phyloP scores from a whole-genome alignment of 345 rosid species.

The Sapria himalayana region DNA sequence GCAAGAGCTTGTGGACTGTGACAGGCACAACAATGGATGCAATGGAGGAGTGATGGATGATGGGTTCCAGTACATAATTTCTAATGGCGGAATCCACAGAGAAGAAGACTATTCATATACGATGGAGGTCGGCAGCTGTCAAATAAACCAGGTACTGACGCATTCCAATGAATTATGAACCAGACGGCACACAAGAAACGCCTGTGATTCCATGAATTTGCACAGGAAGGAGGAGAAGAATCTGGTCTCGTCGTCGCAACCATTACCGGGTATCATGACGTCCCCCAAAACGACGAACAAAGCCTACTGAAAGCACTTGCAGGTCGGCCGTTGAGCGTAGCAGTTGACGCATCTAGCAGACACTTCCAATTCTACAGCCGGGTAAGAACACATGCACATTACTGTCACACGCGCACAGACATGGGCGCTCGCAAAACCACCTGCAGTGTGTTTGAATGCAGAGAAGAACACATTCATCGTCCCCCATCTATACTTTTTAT shows the following conservation, averaged over 20 bases:
- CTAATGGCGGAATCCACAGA: conserved; percentile 32
- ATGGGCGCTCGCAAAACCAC: not conserved
- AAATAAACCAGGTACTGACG: conserved; percentile 15
- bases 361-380: conserved; percentile 46
- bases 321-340: conserved; percentile 36
- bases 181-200: not conserved
- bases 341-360: conserved; percentile 36
- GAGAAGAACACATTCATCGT: no score
- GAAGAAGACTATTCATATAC: conserved; percentile 52
- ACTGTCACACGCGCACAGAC: not conserved
- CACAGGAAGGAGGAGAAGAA: conserved; percentile 18
- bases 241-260: no score
- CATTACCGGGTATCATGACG: conserved; percentile 31
- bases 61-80: conserved; percentile 24
- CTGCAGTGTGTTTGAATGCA: not conserved
- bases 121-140: conserved; percentile 46
- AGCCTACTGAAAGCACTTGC: conserved; percentile 34
- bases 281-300: conserved; percentile 24
- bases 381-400: conserved; percentile 11
- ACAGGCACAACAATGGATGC: conserved; percentile 32
- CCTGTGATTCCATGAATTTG: not conserved
- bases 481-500: conserved; percentile 7
- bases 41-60: conserved; percentile 49
- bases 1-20: conserved; percentile 43
- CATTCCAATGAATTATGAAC: not conserved